Percentiles rank a stretch among this genome's conserved stretches.
These are phyloP conservation scores for Cladosporium cucumerinum DNA, from an alignment of 2,329 filamentous ascomycete species.

Conservation along the genomic window DNA sequence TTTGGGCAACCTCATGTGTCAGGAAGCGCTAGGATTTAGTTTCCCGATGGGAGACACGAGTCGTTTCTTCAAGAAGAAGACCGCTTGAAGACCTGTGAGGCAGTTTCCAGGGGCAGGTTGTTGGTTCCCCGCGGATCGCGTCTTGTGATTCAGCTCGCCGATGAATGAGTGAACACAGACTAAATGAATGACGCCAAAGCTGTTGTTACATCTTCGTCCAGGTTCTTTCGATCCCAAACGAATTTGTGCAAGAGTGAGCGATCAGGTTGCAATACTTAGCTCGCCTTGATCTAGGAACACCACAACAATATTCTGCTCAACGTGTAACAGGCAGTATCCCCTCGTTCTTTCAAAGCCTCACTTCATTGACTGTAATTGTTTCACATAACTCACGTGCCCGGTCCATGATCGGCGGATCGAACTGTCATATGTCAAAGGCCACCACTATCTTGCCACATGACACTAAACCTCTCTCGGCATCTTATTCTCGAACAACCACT, in stretches of 20 bases:
- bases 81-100: neutral
- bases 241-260: neutral
- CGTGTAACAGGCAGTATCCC: neutral
- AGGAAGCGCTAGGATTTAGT: slow-evolving; percentile 37
- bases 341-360: neutral
- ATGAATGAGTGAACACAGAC: neutral
- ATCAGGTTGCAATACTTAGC: neutral
- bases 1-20: slow-evolving; percentile 42
- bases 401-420: neutral
- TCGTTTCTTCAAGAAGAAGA: slow-evolving; percentile 38
- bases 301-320: neutral
- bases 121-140: neutral
- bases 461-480: neutral
- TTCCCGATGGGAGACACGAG: slow-evolving; percentile 45
- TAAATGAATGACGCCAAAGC: neutral
- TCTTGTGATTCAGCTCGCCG: neutral
- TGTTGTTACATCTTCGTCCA: neutral
- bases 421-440: neutral
- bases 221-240: neutral
- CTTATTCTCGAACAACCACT: neutral
- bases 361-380: neutral
- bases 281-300: neutral
- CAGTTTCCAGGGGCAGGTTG: neutral
- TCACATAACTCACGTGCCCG: neutral
- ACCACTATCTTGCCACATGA: neutral